Evolutionary conservation across 495 filamentous ascomycete genomes (phyloP).

Genomic region (Letharia columbiana): DNA sequence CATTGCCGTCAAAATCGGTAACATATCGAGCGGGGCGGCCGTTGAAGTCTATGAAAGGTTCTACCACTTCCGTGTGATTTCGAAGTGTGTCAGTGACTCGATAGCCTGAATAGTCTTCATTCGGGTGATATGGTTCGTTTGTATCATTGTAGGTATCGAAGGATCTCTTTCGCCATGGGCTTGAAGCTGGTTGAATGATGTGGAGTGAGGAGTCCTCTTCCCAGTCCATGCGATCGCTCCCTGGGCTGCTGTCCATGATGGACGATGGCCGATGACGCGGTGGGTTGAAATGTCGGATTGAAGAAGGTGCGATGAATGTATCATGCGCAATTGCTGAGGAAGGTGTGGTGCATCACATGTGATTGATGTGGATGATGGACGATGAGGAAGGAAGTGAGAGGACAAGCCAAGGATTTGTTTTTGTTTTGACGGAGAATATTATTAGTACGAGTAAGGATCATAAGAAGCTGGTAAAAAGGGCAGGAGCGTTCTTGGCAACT

Average conservation of each 20-base stretch:
- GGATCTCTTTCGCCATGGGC: conserved; percentile 2
- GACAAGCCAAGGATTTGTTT: background rate
- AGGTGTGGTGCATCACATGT: background rate
- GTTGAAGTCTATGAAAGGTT: background rate
- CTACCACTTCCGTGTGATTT: background rate
- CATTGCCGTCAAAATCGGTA: background rate
- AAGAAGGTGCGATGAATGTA: background rate
- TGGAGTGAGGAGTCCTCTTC: conserved; percentile 1
- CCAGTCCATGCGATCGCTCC: background rate
- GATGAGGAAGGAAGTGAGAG: background rate
- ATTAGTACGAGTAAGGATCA: background rate
- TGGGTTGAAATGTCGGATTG: background rate
- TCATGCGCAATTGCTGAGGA: background rate
- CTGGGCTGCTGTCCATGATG: background rate
- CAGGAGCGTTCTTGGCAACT: background rate
- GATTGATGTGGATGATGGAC: conserved; percentile 1
- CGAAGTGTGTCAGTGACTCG: background rate
- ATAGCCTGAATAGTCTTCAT: background rate
- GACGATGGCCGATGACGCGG: too few species aligned
- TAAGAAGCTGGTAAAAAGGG: background rate
- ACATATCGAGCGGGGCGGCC: background rate
- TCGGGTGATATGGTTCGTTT: background rate
- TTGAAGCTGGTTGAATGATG: conserved; percentile 1
- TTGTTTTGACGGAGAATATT: background rate
- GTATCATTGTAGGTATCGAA: conserved; percentile 2